Conservation (phyloP, 352 stramenopile genomes). For the Phytophthora ramorum region DNA sequence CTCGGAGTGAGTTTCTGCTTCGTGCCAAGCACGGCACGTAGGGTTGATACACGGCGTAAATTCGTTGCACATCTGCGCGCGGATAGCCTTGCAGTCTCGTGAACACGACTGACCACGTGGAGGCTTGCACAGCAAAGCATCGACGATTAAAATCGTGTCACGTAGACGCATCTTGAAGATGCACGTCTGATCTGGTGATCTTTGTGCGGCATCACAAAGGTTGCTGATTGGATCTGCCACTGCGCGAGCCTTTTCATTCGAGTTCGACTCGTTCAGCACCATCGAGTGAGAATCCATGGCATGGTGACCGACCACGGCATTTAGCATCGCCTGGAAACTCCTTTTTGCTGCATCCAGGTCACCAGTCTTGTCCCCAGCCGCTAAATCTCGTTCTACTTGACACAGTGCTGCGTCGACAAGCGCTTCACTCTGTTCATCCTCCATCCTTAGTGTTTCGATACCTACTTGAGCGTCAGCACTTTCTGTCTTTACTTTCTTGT, state of each 20-base stretch:
- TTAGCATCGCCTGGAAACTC: not conserved
- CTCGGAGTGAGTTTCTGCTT: constrained; percentile 62
- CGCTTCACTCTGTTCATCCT: not conserved
- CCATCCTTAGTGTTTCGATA: not conserved
- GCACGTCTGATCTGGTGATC: constrained; percentile 46
- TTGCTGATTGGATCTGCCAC: constrained; percentile 43
- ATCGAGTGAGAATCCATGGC: not conserved
- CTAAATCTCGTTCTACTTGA: constrained; percentile 6
- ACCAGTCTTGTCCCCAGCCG: not conserved
- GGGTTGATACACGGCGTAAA: constrained; percentile 58
- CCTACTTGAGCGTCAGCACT: not conserved
- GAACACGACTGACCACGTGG: constrained; percentile 41
- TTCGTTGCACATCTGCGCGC: constrained; percentile 59
- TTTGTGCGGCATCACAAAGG: constrained; percentile 50
- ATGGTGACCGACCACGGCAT: not conserved
- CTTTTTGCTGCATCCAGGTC: not conserved
- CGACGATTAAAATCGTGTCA: constrained; percentile 63
- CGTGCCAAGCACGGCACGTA: constrained; percentile 61
- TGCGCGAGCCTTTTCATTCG: not conserved
- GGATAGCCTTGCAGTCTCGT: constrained; percentile 51
- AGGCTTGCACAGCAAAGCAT: constrained; percentile 60
- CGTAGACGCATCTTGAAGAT: constrained; percentile 64
- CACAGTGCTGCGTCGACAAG: not conserved
- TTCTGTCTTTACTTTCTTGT: not conserved
- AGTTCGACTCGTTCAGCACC: not conserved